Conservation (phyloP, 2,329 filamentous ascomycete species). For the Stachybotrys chlorohalonatus region DNA sequence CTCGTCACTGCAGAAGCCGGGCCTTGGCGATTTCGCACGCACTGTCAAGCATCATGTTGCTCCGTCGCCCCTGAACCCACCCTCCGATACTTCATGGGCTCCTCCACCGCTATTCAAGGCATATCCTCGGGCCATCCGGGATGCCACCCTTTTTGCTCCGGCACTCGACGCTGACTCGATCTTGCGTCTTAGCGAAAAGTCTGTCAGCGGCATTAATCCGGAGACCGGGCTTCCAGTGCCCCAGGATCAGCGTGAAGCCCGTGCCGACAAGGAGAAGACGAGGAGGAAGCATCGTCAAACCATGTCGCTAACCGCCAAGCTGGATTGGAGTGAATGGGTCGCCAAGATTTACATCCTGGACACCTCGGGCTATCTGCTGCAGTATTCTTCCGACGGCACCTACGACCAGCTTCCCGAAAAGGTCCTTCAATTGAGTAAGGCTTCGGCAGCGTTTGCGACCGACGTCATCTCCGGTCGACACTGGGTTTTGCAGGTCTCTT, state of each 20-base stretch:
- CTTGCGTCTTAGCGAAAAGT: constrained; percentile 49
- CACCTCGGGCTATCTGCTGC: constrained; percentile 62
- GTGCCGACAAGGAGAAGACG: constrained; percentile 21
- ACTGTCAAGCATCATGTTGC: constrained; percentile 3
- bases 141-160: constrained; percentile 61
- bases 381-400: constrained; percentile 62
- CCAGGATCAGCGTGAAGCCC: constrained; percentile 1
- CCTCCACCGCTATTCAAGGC: constrained; percentile 77
- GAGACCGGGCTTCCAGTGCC: constrained; percentile 4
- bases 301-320: constrained; percentile 28
- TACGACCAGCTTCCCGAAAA: constrained; percentile 68
- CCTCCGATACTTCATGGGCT: constrained; percentile 39
- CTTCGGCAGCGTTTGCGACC: constrained; percentile 71
- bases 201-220: constrained; percentile 14
- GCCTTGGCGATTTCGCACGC: not conserved
- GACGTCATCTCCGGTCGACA: constrained; percentile 72
- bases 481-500: constrained; percentile 70
- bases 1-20: not conserved
- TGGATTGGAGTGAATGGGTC: constrained; percentile 45
- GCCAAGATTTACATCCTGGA: constrained; percentile 66
- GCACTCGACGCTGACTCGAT: constrained; percentile 61
- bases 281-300: constrained; percentile 40
- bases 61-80: not conserved
- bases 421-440: constrained; percentile 59
- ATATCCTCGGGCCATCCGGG: constrained; percentile 73